Base-by-base conservation (phyloP, 768 basidiomycete species). In the Botryobasidium botryosum region DNA sequence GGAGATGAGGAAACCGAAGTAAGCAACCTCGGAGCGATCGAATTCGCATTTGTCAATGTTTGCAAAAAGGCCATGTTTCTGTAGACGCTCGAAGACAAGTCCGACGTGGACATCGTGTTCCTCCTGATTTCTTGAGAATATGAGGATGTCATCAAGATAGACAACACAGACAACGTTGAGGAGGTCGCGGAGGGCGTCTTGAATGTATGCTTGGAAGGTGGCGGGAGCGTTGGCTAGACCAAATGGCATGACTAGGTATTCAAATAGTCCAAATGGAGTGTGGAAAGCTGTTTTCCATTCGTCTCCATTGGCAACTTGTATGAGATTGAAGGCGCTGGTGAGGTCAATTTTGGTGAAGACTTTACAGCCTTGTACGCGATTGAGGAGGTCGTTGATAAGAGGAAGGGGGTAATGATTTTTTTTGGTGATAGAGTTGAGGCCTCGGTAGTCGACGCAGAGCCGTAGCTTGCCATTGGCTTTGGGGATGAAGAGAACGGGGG, bases 221-320 rank as follows among this genome's bases (percentile, higher is more conserved):
- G 51, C 49, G 15, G 54, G 56, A 6, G 54, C 53, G 35, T 57
- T 58, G 13, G 53, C 52, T 23, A 58, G 51, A 12, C 56, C 56
- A 20, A 55, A 53, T 0, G 54, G 56, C 57, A 58, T 58, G 36
- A 58, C 54, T 1, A 49, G 39, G 36, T 44, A 54, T 39, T 58
- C 52, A 44, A 46, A 57, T 8, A 32, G 48, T 3, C 57, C 54
- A 31, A 53, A 52, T 5, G 50, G 44, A 12, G 47, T 52, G 5
- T 40, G 21, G 48, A 60, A 59, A 1, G 54, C 58, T 12, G 59
- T 59, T 29, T 57, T 58, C 49, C 50, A 50, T 36, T 54, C 52
- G 43, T 55, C 33, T 1, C 53, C 52, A 8, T 40, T 25, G 7
- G 39, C 46, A 20, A 60, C 52, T 6, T 54, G 46, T 15, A 59